These are phyloP conservation scores for Paraconiothyrium sp. DNA, from an alignment of 2,329 filamentous ascomycete genomes.

Conservation along the genomic window DNA sequence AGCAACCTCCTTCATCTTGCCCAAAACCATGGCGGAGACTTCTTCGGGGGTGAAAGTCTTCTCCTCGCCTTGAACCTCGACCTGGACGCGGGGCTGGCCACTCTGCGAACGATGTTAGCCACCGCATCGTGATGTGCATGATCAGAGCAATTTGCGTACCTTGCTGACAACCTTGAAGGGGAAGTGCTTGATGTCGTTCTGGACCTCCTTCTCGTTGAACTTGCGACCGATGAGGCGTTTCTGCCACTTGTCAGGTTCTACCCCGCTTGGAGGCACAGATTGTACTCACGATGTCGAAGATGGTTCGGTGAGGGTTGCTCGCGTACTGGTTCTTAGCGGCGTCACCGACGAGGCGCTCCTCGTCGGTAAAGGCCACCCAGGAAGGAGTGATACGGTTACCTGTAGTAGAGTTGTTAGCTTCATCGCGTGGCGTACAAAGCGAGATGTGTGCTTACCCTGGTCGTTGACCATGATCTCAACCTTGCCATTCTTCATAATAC, in stretches of 20 bases:
- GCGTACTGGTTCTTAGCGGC: slow-evolving; percentile 65
- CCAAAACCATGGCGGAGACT: slow-evolving; percentile 77
- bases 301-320: slow-evolving; percentile 59
- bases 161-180: slow-evolving; percentile 93
- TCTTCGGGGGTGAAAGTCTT: slow-evolving; percentile 84
- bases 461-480: slow-evolving; percentile 57
- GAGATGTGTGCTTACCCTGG: slow-evolving; percentile 44
- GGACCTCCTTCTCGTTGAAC: slow-evolving; percentile 72
- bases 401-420: slow-evolving; percentile 38
- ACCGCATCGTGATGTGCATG: not conserved
- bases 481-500: slow-evolving; percentile 54
- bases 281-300: slow-evolving; percentile 55
- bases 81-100: slow-evolving; percentile 86
- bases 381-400: slow-evolving; percentile 64
- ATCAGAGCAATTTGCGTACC: slow-evolving; percentile 30
- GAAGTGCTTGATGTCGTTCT: slow-evolving; percentile 97
- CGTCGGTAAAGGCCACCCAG: slow-evolving; percentile 95
- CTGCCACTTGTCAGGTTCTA: slow-evolving; percentile 45
- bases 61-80: slow-evolving; percentile 70
- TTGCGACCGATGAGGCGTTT: slow-evolving; percentile 64
- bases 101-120: slow-evolving; percentile 49
- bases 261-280: not conserved
- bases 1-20: slow-evolving; percentile 80
- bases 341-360: slow-evolving; percentile 96
- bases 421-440: not conserved